Base-by-base conservation (phyloP, 2,329 filamentous ascomycete genomes). In the Xylariaceae sp. region DNA sequence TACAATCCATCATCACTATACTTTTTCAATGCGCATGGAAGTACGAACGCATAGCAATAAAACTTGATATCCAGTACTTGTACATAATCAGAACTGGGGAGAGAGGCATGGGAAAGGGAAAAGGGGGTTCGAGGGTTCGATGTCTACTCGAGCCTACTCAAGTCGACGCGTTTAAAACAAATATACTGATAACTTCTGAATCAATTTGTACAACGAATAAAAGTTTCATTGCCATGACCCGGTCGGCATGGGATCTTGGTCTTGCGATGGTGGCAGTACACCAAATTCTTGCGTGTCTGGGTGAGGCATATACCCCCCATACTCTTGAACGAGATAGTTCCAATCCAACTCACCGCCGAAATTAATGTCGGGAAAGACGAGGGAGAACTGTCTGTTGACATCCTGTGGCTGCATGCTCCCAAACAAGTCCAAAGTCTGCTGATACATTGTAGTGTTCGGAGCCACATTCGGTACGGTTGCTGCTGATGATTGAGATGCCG, bases 291-390 rank as follows among this genome's bases (percentile, higher is more conserved):
- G 55, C 44, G 58, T 55, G n/a, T 56, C 63, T 45, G 67, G 66
- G 2, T 66, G 66, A 7, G 63, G 62, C 35, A 68, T 65, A 51
- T 66, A 67, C 7, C 67, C 66, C 47, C 68, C 65, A 50, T 70
- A 71, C 57, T 72, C 68, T 53, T 71, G 67, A 51, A 72, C 58
- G 2, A 73, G 55, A 47, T 64, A 71, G 13, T 70, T 67, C 71
- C 69, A 72, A 50, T 72, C 71, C 65, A 73, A 70, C 57, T 73
- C 71, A 35, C 69, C 70, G 23, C 68, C 69, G 49, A 72, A 68
- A 56, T 69, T 70, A 17, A 72, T 60, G 45, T 72, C 70, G 5
- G 68, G 65, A 52, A 71, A 72, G 11, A 67, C 71, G 15, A 65
- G 59, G 4, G 65, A 61, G 58, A 72, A 72, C 45, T 72, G 70